Evolutionary conservation across 75 land plant genomes (phyloP), one percentile per base, ranked within the genome.

Genomic region (Cupressus sempervirens): DNA sequence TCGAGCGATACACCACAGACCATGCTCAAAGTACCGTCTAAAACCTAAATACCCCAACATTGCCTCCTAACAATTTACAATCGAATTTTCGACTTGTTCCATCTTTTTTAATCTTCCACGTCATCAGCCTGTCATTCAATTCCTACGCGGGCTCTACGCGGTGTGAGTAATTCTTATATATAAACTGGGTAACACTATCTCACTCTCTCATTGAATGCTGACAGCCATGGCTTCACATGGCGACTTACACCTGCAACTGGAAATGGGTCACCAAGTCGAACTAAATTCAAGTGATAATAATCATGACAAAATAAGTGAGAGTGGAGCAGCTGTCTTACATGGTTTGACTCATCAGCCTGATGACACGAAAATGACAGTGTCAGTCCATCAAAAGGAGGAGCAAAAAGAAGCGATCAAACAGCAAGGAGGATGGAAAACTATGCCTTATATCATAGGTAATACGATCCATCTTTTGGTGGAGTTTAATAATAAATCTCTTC

Each of bases 401-500:
- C 0, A 81, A 48, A 16, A 48, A 45, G 3, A 54, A 45, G 14
- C 1, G 79, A 45, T 46, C 26, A 32, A 45, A 58, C 84, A 87
- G 56, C 88, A 86, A 29, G 91, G 90, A 12, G 93, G 94, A 88
- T 93, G 93, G 94, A 93, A 86, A 45, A 74, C 91, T 73, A 91
- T 91, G 91, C 88, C 89, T 35, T 93, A 58, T 82, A 86, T 93
- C 48, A 87, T 93, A 80, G 93, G 94, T 93, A 15, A 54, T 4
- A 62, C n/a, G 38, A 81, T 34, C 54, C 58, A 0, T 58, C 29
- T 50, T 18, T 50, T 10, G 26, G 26, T 48, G 16, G 67, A 48
- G 12, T 48, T 48, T 48, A 8, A 48, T 48, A 0, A 46, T 4
- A 46, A 46, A 46, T 58, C 23, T 62, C 67, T 62, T 23, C 0